Base-by-base conservation (phyloP, 257 asterid species). In the Jacaranda copaia region DNA sequence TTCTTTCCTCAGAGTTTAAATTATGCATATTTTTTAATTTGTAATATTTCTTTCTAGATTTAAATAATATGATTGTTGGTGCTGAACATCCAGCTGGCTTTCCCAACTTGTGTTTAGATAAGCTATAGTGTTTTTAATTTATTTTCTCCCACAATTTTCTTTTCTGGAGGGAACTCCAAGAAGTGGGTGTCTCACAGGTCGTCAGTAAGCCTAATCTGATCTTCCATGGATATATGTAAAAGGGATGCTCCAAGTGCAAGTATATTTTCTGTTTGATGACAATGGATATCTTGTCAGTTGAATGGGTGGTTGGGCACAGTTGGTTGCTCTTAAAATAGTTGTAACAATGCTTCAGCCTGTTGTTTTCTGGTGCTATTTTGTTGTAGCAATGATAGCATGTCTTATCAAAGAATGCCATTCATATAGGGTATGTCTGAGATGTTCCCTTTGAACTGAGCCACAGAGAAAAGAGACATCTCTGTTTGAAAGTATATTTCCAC, bases 361-460 rank as follows among this genome's bases (percentile, higher is more conserved):
- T 48, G 15, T 48, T 48, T 48, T 48, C 53, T 48, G n/a, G 53
- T 48, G 53, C n/a, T 9, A 48, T 48, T 13, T 48, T 11, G 12
- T 6, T 48, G 53, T 14, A 48, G n/a, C 15, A 48, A 48, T 48
- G 4, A 11, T 13, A 48, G 53, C 32, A 3, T 13, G n/a, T 6
- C 53, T 48, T 48, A 48, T 48, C 2, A 1, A 6, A 48, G 53
- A 48, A 4, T 35, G 14, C 35, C 40, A 59, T 59, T 59, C 65
- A 59, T 9, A 55, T 59, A n/a, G 65, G 65, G 40, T 32, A 59
- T 59, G 46, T 61, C 36, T 61, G 20, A 39, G 46, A 36, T 61
- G 35, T 5, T 52, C 58, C 20, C 11, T 48, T 13, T 14, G 20
- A 52, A 52, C 58, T n/a, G 15, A 4, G 20, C 19, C 8, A 0